Base-by-base conservation (phyloP, 2,329 filamentous ascomycete genomes). In the Penicillium sp. region DNA sequence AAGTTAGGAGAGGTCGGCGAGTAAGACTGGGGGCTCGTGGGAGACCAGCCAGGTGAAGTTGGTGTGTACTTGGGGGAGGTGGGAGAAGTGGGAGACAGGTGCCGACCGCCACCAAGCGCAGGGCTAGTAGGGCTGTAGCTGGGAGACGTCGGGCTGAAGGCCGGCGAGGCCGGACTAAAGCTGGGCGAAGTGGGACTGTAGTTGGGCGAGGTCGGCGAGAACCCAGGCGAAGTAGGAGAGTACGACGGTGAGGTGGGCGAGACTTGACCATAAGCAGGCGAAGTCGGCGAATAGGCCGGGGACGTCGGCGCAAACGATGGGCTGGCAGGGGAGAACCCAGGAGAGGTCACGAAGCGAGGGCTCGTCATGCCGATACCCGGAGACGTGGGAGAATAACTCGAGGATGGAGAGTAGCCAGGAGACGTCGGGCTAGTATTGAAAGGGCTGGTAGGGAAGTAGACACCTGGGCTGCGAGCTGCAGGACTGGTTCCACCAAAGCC, bases 221-320 rank as follows among this genome's bases (percentile, higher is more conserved):
- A 71, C 17, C 72, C 74, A 23, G 78, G 78, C 11, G 77, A 80
- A 2, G 72, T 75, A 4, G 74, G 74, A 41, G 74, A 76, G 50
- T 72, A 72, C 47, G 65, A 73, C 49, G 71, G 71, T n/a, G 71
- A 74, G 2, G 70, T 71, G 28, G 87, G 81, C 31, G 86, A 90
- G 66, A 59, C 78, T 78, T 52, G 86, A 78, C 63, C 85, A 44
- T 68, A 80, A 60, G 68, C 84, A 66, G 72, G 86, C 33, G 86
- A 91, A 0, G 86, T 88, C 3, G 87, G 87, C 29, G 86, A 87
- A 68, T 88, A 89, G 2, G 79, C 79, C 7, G 79, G 80, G 26
- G 73, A 77, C 1, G 75, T 79, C 7, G 73, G 75, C 13, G 65
- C 70, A 51, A 76, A 78, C 2, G 70, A 68, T 16, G 76, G 76